Percentiles rank a stretch among this genome's conserved stretches.
Evolutionary conservation across 306 rosid species (phyloP).

Genomic region (Vigna trinervia): DNA sequence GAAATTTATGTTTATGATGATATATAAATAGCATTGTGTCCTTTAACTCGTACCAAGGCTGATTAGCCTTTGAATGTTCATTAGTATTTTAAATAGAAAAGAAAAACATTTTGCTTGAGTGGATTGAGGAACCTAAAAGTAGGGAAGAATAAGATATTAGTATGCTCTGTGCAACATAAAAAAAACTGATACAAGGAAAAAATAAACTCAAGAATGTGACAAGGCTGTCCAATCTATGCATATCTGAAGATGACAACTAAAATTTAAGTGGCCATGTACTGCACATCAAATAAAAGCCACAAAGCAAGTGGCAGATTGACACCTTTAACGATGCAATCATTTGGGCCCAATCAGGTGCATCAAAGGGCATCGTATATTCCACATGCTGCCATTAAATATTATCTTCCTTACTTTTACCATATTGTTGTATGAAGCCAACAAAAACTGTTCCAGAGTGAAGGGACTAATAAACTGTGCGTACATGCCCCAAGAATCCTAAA

Average conservation of each 20-base stretch:
- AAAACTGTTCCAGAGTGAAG: neutral
- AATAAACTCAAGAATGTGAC: neutral
- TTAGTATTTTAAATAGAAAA: neutral
- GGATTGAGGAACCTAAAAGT: constrained; percentile 19
- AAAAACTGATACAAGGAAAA: constrained; percentile 4
- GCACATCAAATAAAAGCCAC: neutral
- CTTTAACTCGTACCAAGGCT: neutral
- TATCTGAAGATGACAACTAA: constrained; percentile 4
- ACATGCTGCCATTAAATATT: constrained; percentile 18
- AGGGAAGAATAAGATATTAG: neutral
- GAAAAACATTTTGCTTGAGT: neutral
- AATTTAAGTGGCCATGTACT: constrained; percentile 6
- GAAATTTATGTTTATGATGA: constrained; percentile 7
- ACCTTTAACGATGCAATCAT: constrained; percentile 9
- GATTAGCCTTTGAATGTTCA: constrained; percentile 22
- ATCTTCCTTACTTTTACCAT: constrained; percentile 12
- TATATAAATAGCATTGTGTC: neutral
- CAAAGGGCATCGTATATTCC: constrained; percentile 3
- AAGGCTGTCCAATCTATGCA: neutral
- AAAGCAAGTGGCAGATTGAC: constrained; percentile 13
- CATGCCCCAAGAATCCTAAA: constrained; percentile 8
- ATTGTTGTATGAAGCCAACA: neutral
- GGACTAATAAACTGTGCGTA: neutral
- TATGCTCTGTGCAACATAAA: neutral
- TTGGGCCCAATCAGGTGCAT: constrained; percentile 22